Conservation (phyloP, 495 filamentous ascomycete species). For the Rostrohypoxylon terebratum region DNA sequence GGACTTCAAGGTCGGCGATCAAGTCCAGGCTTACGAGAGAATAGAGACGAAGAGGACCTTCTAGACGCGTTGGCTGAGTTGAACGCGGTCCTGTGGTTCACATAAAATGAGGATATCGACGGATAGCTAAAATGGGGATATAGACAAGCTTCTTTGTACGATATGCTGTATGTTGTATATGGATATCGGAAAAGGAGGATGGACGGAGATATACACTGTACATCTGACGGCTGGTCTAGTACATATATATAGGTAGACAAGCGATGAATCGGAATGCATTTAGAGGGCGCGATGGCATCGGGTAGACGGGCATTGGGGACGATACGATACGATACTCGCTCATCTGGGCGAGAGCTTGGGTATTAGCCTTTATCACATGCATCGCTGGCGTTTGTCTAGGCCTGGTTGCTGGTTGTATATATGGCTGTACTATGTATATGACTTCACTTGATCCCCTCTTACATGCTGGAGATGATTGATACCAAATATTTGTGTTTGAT, state of each 20-base stretch:
- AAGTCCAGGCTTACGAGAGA: slow-evolving; percentile 88
- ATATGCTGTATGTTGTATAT: slow-evolving; percentile 36
- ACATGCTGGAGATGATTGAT: neutral
- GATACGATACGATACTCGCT: neutral
- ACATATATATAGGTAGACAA: neutral
- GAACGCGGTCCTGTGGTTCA: neutral
- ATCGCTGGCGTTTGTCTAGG: slow-evolving; percentile 1
- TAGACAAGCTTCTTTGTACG: slow-evolving; percentile 52
- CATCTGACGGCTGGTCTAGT: neutral
- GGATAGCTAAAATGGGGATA: neutral
- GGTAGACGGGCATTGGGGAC: neutral
- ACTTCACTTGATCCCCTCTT: slow-evolving; percentile 2
- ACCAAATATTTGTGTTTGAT: neutral
- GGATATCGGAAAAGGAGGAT: neutral
- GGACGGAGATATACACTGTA: slow-evolving; percentile 3
- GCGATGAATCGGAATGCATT: neutral
- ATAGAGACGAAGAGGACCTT: slow-evolving; percentile 75
- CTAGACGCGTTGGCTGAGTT: slow-evolving; percentile 50
- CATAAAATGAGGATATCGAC: neutral
- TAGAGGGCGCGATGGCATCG: neutral
- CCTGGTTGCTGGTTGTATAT: slow-evolving; percentile 6
- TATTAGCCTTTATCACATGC: too few species aligned
- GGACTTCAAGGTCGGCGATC: slow-evolving; percentile 82
- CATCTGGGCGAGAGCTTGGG: neutral
- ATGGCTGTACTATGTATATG: slow-evolving; percentile 10